Percentiles rank a stretch among this genome's conserved stretches.
Evolutionary conservation across 1,284 basidiomycete species (phyloP).

Genomic region (Marasmius tenuissimus): DNA sequence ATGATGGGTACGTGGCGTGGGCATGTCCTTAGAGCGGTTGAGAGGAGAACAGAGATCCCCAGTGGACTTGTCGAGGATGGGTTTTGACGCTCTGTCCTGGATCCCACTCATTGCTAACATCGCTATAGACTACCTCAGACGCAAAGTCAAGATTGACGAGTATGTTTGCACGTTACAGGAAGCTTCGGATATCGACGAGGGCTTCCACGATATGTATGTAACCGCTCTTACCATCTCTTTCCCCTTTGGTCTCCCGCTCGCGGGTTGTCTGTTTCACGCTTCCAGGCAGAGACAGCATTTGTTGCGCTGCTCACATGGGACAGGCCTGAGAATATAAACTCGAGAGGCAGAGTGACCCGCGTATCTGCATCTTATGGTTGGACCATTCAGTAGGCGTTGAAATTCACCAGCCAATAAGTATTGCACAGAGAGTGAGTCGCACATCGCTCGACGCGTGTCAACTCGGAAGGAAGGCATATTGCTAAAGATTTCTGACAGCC

Average conservation of each 20-base stretch:
- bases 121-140: conserved; percentile 65
- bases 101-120: neutral
- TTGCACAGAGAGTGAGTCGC: no score
- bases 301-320: conserved; percentile 86
- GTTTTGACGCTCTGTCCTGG: neutral
- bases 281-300: conserved; percentile 80
- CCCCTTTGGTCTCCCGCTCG: neutral
- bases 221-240: conserved; percentile 31
- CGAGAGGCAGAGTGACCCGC: no score
- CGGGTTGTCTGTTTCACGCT: conserved; percentile 1
- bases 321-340: conserved; percentile 13
- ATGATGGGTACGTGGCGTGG: conserved; percentile 97
- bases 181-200: conserved; percentile 83
- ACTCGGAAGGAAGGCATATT: no score
- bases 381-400: neutral
- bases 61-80: conserved; percentile 79
- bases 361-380: neutral
- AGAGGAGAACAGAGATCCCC: conserved; percentile 95
- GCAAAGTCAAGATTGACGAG: conserved; percentile 82
- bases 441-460: no score
- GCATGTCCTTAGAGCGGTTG: conserved; percentile 95
- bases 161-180: conserved; percentile 84
- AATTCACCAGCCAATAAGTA: no score
- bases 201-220: conserved; percentile 95
- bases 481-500: no score